Base-by-base conservation (phyloP, 495 filamentous ascomycete species). In the Symbiotaphrina buchneri region DNA sequence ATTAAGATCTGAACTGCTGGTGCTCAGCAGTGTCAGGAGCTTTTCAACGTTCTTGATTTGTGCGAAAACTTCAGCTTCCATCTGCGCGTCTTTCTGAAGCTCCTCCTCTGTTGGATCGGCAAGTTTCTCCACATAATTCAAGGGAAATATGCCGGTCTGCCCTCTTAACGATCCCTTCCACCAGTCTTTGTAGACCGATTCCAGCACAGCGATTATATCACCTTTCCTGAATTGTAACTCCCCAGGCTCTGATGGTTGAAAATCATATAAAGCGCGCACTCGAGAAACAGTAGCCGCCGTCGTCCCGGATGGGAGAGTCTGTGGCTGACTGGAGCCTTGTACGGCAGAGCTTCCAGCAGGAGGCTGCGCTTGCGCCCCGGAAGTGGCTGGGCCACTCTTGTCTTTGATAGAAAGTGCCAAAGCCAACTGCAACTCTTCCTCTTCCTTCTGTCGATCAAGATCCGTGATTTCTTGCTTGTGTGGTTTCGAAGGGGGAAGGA, bases 1-100 rank as follows among this genome's bases (percentile, higher is more conserved):
- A 39, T 78, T 73, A 23, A 84, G 64, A 33, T 83, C 84, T 27
- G 81, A 74, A 47, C 77, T 85, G 28, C 79, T 81, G n/a, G 87
- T 85, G 54, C 90, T 95, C 50, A 97, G 50, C 28, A 97, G 52
- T 6, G 90, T 87, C 42, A 97, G 60, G 18, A 97, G 56, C 53
- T 94, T 95, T 58, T 95, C 87, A 15, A 97, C 87, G 42, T 94
- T 97, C 59, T 92, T 87, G 40, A 95, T 93, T 57, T 97, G 81
- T 2, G 80, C 81, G 60, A 97, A 97, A 18, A 97, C 87, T 45
- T 97, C 90, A 5, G 71, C 71, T 48, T 97, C 87, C 79, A 93
- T 95, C 41, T 91, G 80, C 19, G 87, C 85, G 53, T 95, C 90
- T 33, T 79, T 68, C 52, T 93, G 83, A 41, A 97, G 53, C 55